phyloP scores from a whole-genome alignment of 1,284 basidiomycete species.

The Puccinia triticina region DNA sequence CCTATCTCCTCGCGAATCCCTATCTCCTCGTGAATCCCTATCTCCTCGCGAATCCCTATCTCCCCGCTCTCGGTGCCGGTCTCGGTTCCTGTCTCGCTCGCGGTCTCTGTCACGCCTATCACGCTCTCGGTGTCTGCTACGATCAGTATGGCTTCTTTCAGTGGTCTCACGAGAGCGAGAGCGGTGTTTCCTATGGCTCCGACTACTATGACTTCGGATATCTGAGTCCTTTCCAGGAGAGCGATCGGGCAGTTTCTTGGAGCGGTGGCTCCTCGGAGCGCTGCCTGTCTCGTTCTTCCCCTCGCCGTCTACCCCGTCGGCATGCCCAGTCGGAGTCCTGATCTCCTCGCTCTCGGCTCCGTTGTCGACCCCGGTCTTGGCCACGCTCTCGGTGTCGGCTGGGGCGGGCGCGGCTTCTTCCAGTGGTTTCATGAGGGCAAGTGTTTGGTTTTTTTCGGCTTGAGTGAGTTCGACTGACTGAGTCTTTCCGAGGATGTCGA shows the following conservation, averaged over 20 bases:
- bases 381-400: slow-evolving; percentile 42
- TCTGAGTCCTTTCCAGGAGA: slow-evolving; percentile 48
- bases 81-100: slow-evolving; percentile 16
- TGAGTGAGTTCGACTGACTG: slow-evolving; percentile 34
- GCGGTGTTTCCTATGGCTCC: slow-evolving; percentile 42
- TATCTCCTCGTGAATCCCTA: slow-evolving; percentile 47
- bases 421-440: slow-evolving; percentile 37
- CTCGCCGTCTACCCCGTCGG: slow-evolving; percentile 58
- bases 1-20: slow-evolving; percentile 47
- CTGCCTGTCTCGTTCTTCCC: slow-evolving; percentile 61
- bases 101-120: slow-evolving; percentile 44
- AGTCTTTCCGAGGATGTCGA: slow-evolving; percentile 34
- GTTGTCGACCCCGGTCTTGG: slow-evolving; percentile 20
- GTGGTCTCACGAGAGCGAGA: slow-evolving; percentile 46
- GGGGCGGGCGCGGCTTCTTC: slow-evolving; percentile 20
- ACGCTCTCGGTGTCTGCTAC: slow-evolving; percentile 46
- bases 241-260: too few relatives aligned
- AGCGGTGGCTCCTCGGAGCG: slow-evolving; percentile 55
- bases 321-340: too few relatives aligned
- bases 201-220: slow-evolving; percentile 44
- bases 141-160: slow-evolving; percentile 36
- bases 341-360: slow-evolving; percentile 36
- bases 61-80: slow-evolving; percentile 29
- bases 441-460: slow-evolving; percentile 41
- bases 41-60: slow-evolving; percentile 50